Evolutionary conservation across 768 basidiomycete species (phyloP), one percentile per base, ranked within the genome.

Genomic region (Pulveroboletus sp.): DNA sequence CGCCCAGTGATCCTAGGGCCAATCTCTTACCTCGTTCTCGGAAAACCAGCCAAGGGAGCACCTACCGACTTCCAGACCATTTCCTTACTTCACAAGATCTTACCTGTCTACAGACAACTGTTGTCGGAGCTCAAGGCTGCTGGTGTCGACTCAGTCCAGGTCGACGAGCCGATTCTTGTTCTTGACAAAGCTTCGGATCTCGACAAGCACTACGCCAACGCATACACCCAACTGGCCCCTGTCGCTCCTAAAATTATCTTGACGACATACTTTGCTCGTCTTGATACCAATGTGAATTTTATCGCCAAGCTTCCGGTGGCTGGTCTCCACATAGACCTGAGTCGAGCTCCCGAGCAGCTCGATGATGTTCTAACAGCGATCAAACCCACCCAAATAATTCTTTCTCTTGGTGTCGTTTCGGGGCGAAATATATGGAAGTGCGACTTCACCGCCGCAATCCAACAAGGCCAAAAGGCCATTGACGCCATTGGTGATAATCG

Each of bases 341-440:
- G 89, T 74, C 93, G 94, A 69, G 95, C 91, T 48, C 87, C 94
- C 27, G 79, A 70, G 46, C 97, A 99, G 72, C 84, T 99, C 55
- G 86, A 89, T 42, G 77, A 77, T 39, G 88, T 92, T 55, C 53
- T 95, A 55, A 78, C 76, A 37, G 93, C 92, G 48, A 68, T 97
- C 70, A 97, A 94, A 78, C 66, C 79, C 53, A 94, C 92, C 57
- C 72, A 70, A 63, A 79, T 93, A 54, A 65, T 85, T 55, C 80
- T 99, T 44, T 98, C 97, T 34, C 85, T 98, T 54, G 97, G 97
- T 72, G 69, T 97, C 53, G 90, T 99, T 56, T 98, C 97, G 38
- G 97, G 97, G 46, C 93, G 97, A 67, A 97, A 97, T 80, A 91
- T 99, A 76, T 99, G 97, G 97, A 99, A 98, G 84, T 87, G 83